Evolutionary conservation across 2,329 filamentous ascomycete species (phyloP).

Genomic region (Proliferodiscus dingleyae): DNA sequence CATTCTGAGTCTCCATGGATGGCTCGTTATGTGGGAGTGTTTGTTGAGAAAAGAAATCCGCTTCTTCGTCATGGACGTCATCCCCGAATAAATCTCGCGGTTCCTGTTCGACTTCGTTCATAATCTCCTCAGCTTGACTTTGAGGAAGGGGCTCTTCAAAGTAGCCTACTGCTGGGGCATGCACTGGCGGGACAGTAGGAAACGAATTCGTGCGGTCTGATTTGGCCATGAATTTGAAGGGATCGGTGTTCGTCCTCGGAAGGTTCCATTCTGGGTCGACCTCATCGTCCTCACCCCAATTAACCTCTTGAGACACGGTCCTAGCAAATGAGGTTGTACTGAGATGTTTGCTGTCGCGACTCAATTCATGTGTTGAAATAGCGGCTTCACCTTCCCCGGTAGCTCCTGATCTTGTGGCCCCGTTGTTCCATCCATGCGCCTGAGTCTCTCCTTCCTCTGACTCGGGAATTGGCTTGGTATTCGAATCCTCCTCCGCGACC

Average conservation of each 20-base stretch:
- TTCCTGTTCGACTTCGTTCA: slow-evolving; percentile 45
- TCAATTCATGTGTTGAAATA: slow-evolving; percentile 21
- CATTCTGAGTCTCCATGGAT: background rate
- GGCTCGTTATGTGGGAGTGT: slow-evolving; percentile 22
- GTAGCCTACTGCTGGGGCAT: slow-evolving; percentile 26
- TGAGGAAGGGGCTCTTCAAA: slow-evolving; percentile 40
- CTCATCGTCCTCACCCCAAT: slow-evolving; percentile 54
- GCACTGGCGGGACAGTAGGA: slow-evolving; percentile 47
- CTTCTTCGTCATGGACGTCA: slow-evolving; percentile 40
- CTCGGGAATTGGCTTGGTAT: background rate
- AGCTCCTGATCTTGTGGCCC: slow-evolving; percentile 6
- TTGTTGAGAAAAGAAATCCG: slow-evolving; percentile 40
- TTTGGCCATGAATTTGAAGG: slow-evolving; percentile 55
- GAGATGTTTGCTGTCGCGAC: slow-evolving; percentile 46
- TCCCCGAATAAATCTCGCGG: slow-evolving; percentile 25
- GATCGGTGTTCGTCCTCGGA: slow-evolving; percentile 48
- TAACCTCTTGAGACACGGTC: slow-evolving; percentile 58
- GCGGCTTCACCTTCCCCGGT: slow-evolving; percentile 16
- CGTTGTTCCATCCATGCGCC: slow-evolving; percentile 22
- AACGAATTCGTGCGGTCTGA: slow-evolving; percentile 60
- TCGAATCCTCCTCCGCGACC: background rate
- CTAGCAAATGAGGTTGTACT: slow-evolving; percentile 61
- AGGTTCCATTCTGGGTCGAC: slow-evolving; percentile 48
- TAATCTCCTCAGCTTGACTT: slow-evolving; percentile 49
- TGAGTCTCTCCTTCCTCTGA: slow-evolving; percentile 25